Base-by-base conservation (phyloP, 1,284 basidiomycete species). In the Melampsora larici-populina region DNA sequence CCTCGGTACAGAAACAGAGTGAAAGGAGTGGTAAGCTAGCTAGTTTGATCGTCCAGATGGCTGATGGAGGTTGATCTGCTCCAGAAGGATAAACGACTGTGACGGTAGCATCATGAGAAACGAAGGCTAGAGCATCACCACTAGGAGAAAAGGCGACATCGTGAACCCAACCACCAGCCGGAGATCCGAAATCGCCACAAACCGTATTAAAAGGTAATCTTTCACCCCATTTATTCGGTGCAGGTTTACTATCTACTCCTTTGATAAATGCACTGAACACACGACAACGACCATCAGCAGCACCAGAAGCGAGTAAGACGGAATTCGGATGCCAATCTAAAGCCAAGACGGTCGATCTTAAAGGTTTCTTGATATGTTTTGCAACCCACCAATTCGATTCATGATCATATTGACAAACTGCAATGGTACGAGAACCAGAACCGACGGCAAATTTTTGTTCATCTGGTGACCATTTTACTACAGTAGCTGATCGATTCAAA, bases 301-400 rank as follows among this genome's bases (percentile, higher is more conserved):
- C 91, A 21, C 96, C 96, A 33, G 96, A 91, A 4, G 95, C 96
- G 29, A 99, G 89, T 15, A 99, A 87, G 13, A 99, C 93, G 82
- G 94, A 94, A 86, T 96, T 99, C 55, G 96, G 94, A 84, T 99
- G 96, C 96, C 96, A 96, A 82, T 98, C 96, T 81, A 99, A 86
- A 13, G 91, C 89, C 36, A 98, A 87, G 8, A 99, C 95, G 0
- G 97, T 99, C 17, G 92, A 93, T 80, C 92, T 86, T 79, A 97
- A 90, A 17, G 97, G 97, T 85, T 97, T 97, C 90, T 99, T 99
- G 85, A 99, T 87, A 82, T 94, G 92, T 84, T 94, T 94, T 26
- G 95, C 91, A 1, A 97, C 94, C 97, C 97, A 99, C 97, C 97
- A 99, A 84, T 99, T 93, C 86, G 94, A 96, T 86, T 97, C 94